Evolutionary conservation across 2,329 filamentous ascomycete genomes (phyloP).

Genomic region (Didymella sp.): DNA sequence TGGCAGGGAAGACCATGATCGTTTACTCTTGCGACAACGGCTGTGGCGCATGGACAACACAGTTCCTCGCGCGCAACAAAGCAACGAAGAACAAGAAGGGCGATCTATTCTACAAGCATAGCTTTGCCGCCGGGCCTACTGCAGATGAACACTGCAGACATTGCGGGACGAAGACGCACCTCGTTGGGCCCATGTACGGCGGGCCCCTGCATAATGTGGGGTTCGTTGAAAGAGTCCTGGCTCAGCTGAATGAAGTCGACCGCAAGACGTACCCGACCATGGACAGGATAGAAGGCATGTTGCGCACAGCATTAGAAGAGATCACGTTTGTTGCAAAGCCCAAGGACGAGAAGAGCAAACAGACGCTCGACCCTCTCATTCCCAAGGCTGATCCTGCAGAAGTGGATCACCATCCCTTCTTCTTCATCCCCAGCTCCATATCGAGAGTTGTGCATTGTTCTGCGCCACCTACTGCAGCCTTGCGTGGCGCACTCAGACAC

Average conservation of each 20-base stretch:
- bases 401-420: conserved; percentile 82
- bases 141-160: conserved; percentile 74
- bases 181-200: conserved; percentile 94
- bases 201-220: conserved; percentile 84
- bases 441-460: conserved; percentile 79
- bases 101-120: conserved; percentile 75
- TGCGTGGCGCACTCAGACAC: conserved; percentile 81
- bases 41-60: conserved; percentile 89
- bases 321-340: conserved; percentile 41
- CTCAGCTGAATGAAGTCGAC: conserved; percentile 71
- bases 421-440: conserved; percentile 77
- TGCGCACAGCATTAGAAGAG: conserved; percentile 87
- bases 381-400: conserved; percentile 45
- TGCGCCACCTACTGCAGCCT: conserved; percentile 77
- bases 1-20: conserved; percentile 89
- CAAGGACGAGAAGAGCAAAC: conserved; percentile 29
- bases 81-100: conserved; percentile 72
- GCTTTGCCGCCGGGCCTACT: conserved; percentile 73
- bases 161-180: conserved; percentile 84
- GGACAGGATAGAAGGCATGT: conserved; percentile 86
- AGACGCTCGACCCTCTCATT: conserved; percentile 48
- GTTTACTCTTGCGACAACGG: conserved; percentile 90
- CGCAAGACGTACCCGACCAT: conserved; percentile 78
- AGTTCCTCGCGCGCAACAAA: conserved; percentile 76
- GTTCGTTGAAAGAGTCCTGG: conserved; percentile 81